A percentile compares a stretch with the other conserved stretches of the same genome.
Evolutionary conservation across 2,329 filamentous ascomycete species (phyloP).

Genomic region (Trichophyton verrucosum): DNA sequence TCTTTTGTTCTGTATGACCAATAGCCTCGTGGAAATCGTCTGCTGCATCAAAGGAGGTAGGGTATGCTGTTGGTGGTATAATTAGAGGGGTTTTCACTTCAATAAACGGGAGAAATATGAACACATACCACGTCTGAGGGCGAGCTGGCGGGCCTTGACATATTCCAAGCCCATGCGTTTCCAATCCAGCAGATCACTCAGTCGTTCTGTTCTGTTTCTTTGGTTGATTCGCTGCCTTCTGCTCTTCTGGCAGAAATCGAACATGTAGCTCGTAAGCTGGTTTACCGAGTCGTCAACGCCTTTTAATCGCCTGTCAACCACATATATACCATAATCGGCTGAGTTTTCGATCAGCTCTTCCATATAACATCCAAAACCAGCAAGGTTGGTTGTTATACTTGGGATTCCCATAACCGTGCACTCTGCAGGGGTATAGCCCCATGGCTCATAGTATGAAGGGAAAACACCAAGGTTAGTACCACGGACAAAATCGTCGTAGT

Average conservation of each 20-base stretch:
- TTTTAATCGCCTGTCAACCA: slow-evolving; percentile 89
- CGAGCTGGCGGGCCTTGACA: slow-evolving; percentile 89
- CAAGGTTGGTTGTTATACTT: slow-evolving; percentile 94
- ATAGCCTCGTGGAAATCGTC: slow-evolving; percentile 84
- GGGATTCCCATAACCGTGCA: slow-evolving; percentile 99
- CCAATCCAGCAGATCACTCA: slow-evolving; percentile 95
- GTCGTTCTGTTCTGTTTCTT: slow-evolving; percentile 85
- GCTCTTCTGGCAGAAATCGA: slow-evolving; percentile 84
- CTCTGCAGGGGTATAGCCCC: slow-evolving; percentile 96
- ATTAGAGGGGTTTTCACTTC: neutral
- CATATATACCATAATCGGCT: slow-evolving; percentile 96
- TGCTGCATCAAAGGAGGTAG: slow-evolving; percentile 62
- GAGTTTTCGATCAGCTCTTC: slow-evolving; percentile 98
- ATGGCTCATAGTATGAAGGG: slow-evolving; percentile 96
- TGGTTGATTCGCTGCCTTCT: slow-evolving; percentile 97
- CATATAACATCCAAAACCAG: slow-evolving; percentile 98
- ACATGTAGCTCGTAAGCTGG: slow-evolving; percentile 85
- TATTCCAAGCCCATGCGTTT: slow-evolving; percentile 99
- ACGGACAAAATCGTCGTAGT: slow-evolving; percentile 97
- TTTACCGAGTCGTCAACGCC: slow-evolving; percentile 96
- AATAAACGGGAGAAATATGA: neutral
- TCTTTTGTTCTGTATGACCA: slow-evolving; percentile 85
- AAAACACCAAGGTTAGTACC: slow-evolving; percentile 94
- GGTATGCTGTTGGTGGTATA: slow-evolving; percentile 53
- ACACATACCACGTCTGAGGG: slow-evolving; percentile 54